Conservation (phyloP, 805 yeast genomes). For the Saccharomycopsis malanga region DNA sequence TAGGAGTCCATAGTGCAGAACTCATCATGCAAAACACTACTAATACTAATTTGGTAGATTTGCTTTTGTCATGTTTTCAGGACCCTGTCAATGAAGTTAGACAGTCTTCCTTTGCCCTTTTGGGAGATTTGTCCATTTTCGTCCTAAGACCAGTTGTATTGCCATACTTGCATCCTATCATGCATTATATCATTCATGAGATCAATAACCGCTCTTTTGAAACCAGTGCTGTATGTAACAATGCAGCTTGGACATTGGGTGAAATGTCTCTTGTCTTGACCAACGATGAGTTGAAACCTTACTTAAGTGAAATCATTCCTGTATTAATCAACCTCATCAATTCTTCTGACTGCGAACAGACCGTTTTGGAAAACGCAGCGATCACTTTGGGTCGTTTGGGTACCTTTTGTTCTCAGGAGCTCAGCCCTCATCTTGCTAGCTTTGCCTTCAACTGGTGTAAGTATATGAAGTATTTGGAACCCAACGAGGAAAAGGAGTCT, state of each 20-base stretch:
- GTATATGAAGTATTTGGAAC: slow-evolving; percentile 58
- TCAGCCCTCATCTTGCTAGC: slow-evolving; percentile 51
- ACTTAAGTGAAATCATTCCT: slow-evolving; percentile 45
- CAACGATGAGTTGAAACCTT: slow-evolving; percentile 41
- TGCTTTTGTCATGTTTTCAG: slow-evolving; percentile 62
- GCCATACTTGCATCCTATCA: slow-evolving; percentile 44
- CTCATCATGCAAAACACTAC: slow-evolving; percentile 36
- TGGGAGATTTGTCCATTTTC: slow-evolving; percentile 81
- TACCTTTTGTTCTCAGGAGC: slow-evolving; percentile 47
- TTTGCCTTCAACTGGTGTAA: slow-evolving; percentile 65
- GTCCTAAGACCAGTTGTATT: slow-evolving; percentile 39
- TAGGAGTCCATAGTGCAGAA: slow-evolving; percentile 55
- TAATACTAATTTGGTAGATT: slow-evolving; percentile 41
- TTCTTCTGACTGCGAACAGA: slow-evolving; percentile 45
- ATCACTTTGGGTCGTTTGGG: slow-evolving; percentile 88
- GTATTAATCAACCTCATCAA: slow-evolving; percentile 55
- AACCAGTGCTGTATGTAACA: slow-evolving; percentile 64
- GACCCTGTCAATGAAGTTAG: slow-evolving; percentile 83
- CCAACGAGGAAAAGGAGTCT: slow-evolving; percentile 82
- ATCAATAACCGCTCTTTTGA: slow-evolving; percentile 45
- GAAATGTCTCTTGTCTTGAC: slow-evolving; percentile 64
- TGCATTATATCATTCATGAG: slow-evolving; percentile 65
- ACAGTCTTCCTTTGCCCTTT: slow-evolving; percentile 81
- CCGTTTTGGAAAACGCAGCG: slow-evolving; percentile 81
- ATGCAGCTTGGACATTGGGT: slow-evolving; percentile 92